Evolutionary conservation across 2,329 filamentous ascomycete species (phyloP), one percentile per base, ranked within the genome.

Genomic region (Colletotrichum brevisporum): DNA sequence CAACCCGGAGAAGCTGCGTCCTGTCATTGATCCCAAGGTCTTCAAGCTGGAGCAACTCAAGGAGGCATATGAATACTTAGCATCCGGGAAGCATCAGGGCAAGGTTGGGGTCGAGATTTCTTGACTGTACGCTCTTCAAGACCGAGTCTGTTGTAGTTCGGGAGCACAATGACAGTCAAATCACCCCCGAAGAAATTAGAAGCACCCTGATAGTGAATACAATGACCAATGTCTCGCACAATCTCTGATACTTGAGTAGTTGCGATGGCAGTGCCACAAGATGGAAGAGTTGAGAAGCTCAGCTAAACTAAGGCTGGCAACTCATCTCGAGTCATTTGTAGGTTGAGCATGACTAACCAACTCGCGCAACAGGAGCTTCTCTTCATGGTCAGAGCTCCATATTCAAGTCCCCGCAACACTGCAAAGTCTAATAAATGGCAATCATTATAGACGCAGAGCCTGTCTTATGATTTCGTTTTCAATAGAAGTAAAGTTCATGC

Each of bases 31-130:
- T 74, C 68, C 75, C 10, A 81, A 78, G 69, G 72, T 80, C 8
- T 88, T 88, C 67, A 76, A 71, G 12, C 73, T 88, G 41, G 83
- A 85, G 18, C 74, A 86, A 65, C 53, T 80, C 2, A 82, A 80
- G 74, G 82, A 85, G 75, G 82, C 82, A 6, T 83, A 79, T 63
- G 78, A 82, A 72, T 83, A 83, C 58, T 72, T 82, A 63, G 53
- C 58, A 21, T 71, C 67, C 3, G 72, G 73, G 8, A 76, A 78
- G 73, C 80, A 83, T 66, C 78, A 80, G 72, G 80, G 79, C 65
- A 84, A 84, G 71, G 78, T 83, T 21, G 74, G 58, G 0, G 68
- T 68, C 79, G 74, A 89, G 89, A 13, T 86, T 77, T 2, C 83
- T 81, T 12, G 16, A 51, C 2, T 24, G 21, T 15, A 16, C 36